Conservation (phyloP, 2,329 filamentous ascomycete genomes). For the Cyphellophora europaea region DNA sequence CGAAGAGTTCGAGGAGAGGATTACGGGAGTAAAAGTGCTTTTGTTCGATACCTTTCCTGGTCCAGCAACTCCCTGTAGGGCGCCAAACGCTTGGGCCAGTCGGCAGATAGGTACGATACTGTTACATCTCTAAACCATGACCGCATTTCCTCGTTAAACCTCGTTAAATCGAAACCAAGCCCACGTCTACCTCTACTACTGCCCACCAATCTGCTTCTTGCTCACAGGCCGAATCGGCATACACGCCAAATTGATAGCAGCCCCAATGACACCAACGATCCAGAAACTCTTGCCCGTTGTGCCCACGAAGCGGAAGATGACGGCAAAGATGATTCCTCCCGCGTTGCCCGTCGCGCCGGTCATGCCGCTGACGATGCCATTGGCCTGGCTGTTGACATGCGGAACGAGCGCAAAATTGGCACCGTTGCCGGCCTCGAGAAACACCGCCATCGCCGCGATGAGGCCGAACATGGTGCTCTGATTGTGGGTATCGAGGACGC, state of each 20-base stretch:
- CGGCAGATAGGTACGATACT: too few relatives aligned
- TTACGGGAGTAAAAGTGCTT: too few relatives aligned
- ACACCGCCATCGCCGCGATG: conserved; percentile 67
- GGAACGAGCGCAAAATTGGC: conserved; percentile 80
- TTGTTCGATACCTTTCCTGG: too few relatives aligned
- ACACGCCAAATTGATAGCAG: conserved; percentile 59
- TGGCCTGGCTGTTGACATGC: conserved; percentile 74
- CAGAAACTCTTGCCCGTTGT: conserved; percentile 64
- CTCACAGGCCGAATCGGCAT: conserved; percentile 53
- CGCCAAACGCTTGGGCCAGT: too few relatives aligned
- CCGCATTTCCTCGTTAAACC: too few relatives aligned
- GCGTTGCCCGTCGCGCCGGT: conserved; percentile 76
- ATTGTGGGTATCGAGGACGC: conserved; percentile 51
- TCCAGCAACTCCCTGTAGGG: too few relatives aligned
- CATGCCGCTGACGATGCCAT: conserved; percentile 68
- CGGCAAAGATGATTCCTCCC: conserved; percentile 74
- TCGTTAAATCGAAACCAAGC: too few relatives aligned
- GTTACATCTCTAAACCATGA: too few relatives aligned
- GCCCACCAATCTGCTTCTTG: conserved; percentile 39
- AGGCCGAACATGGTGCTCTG: conserved; percentile 65
- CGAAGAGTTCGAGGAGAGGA: too few relatives aligned
- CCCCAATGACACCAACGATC: conserved; percentile 70
- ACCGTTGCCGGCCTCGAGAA: conserved; percentile 77
- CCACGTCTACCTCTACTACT: too few relatives aligned
- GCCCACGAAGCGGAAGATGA: conserved; percentile 69